Percentiles rank a stretch among this genome's conserved stretches.
Evolutionary conservation across 331 rosid genomes (phyloP).

Genomic region (Rosa hybrid): DNA sequence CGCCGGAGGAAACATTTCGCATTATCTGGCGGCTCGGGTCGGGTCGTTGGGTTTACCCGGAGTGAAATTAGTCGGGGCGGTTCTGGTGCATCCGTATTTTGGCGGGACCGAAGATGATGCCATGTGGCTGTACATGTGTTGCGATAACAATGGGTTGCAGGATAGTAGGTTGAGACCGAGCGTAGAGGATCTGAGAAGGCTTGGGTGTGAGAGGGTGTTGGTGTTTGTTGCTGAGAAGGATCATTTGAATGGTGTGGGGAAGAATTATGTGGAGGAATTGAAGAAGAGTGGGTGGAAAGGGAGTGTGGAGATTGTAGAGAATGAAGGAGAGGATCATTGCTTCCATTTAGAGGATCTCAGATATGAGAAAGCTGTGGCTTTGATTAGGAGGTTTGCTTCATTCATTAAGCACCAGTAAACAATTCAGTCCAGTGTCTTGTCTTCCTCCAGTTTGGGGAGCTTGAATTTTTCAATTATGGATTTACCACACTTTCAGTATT

Average conservation of each 20-base stretch:
- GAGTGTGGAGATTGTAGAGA: constrained; percentile 36
- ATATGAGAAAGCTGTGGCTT: constrained; percentile 11
- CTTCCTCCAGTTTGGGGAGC: not conserved
- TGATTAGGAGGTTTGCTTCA: constrained; percentile 27
- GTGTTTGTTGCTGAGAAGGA: constrained; percentile 47
- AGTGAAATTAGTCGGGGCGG: constrained; percentile 31
- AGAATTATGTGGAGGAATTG: constrained; percentile 33
- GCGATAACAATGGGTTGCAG: constrained; percentile 30
- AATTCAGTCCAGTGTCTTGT: not conserved
- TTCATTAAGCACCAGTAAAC: not conserved
- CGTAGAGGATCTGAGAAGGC: constrained; percentile 34
- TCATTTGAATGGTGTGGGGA: constrained; percentile 20
- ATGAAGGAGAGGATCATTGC: constrained; percentile 33
- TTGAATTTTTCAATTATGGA: too few species aligned
- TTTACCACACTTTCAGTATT: not conserved
- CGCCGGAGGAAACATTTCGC: constrained; percentile 44
- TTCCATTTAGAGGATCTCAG: constrained; percentile 27
- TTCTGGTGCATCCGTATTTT: constrained; percentile 47
- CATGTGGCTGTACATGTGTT: constrained; percentile 51
- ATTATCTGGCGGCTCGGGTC: constrained; percentile 28
- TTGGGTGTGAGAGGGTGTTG: constrained; percentile 43
- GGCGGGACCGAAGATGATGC: constrained; percentile 30
- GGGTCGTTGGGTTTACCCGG: constrained; percentile 25
- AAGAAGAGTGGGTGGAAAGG: constrained; percentile 47
- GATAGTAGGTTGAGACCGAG: constrained; percentile 45